Conservation (phyloP, 2,329 filamentous ascomycete genomes). For the Microthyrium microscopicum region DNA sequence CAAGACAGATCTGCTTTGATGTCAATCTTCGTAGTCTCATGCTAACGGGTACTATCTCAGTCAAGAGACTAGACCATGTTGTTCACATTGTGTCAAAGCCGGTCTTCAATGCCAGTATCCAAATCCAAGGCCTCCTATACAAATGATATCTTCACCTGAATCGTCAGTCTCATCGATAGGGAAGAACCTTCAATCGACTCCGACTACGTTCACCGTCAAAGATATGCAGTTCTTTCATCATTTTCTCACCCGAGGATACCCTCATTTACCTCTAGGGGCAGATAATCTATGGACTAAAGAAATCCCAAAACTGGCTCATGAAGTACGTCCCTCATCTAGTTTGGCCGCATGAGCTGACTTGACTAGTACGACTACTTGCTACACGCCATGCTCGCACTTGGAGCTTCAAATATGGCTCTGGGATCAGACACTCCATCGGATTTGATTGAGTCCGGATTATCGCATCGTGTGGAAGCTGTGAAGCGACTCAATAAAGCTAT, state of each 20-base stretch:
- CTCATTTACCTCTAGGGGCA: constrained; percentile 47
- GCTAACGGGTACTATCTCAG: no score
- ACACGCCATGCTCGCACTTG: constrained; percentile 52
- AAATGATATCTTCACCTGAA: constrained; percentile 19
- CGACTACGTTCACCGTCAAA: constrained; percentile 33
- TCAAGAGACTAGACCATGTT: constrained; percentile 47
- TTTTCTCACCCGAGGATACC: constrained; percentile 44
- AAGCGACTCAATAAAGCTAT: constrained; percentile 25
- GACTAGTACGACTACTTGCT: constrained; percentile 47
- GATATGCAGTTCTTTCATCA: constrained; percentile 57
- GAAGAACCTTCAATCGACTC: constrained; percentile 16
- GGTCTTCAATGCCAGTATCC: constrained; percentile 49
- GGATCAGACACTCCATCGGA: constrained; percentile 30
- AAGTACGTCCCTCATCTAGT: constrained; percentile 26
- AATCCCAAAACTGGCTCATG: constrained; percentile 50
- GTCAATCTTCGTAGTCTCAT: no score
- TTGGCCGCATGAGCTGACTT: constrained; percentile 3
- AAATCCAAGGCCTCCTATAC: constrained; percentile 20
- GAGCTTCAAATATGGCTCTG: constrained; percentile 46
- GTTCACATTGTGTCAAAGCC: constrained; percentile 46
- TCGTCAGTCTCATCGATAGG: constrained; percentile 35
- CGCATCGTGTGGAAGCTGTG: constrained; percentile 49
- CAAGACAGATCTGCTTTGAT: no score
- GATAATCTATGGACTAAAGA: constrained; percentile 51
- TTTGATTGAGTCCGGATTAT: constrained; percentile 41